Evolutionary conservation across 768 basidiomycete species (phyloP).

Genomic region (Leucosporidium creatinivorum): DNA sequence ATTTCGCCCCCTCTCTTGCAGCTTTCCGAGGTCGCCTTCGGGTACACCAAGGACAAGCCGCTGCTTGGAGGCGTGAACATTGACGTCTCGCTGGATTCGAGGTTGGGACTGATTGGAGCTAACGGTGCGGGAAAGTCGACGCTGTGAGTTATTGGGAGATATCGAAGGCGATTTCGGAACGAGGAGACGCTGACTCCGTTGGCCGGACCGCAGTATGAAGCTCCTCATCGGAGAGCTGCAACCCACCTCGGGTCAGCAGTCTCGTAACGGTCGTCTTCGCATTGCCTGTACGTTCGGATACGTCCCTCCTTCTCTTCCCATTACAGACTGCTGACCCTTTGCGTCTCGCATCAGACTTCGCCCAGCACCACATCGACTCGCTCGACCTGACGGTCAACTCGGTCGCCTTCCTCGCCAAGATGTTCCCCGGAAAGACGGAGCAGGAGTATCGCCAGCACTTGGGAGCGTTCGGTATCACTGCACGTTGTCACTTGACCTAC

Average conservation of each 20-base stretch:
- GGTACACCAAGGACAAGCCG: constrained; percentile 64
- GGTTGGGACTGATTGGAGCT: constrained; percentile 71
- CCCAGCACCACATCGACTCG: constrained; percentile 93
- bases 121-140: constrained; percentile 91
- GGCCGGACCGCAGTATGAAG: constrained; percentile 64
- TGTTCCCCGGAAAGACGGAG: constrained; percentile 88
- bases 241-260: constrained; percentile 69
- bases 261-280: constrained; percentile 81
- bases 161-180: not conserved
- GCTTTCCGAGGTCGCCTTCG: constrained; percentile 81
- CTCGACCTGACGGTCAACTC: constrained; percentile 77
- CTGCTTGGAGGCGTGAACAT: constrained; percentile 74
- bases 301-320: no score
- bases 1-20: constrained; percentile 93
- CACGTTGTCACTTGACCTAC: constrained; percentile 39
- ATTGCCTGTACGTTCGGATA: constrained; percentile 59
- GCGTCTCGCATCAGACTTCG: constrained; percentile 75
- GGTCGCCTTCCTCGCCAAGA: constrained; percentile 83
- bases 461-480: constrained; percentile 94
- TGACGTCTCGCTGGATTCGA: constrained; percentile 86
- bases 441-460: constrained; percentile 94
- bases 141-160: constrained; percentile 51
- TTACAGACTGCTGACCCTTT: no score
- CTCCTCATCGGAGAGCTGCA: constrained; percentile 75
- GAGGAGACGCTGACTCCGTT: not conserved